Evolutionary conservation across 75 land plant genomes (phyloP), one percentile per base, ranked within the genome.

Genomic region (Sequoiadendron giganteum): DNA sequence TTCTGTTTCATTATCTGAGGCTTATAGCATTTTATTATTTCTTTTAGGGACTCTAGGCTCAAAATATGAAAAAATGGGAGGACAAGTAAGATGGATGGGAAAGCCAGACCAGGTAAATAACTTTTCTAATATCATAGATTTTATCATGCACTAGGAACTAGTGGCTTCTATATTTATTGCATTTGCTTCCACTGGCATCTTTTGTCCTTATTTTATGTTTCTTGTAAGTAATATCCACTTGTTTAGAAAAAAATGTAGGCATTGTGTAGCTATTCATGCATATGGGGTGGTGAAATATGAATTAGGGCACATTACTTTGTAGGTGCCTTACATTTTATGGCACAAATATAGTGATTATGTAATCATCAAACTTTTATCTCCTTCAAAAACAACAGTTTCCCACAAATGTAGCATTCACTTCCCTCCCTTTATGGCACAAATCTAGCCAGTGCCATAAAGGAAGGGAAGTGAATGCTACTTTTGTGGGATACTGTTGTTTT

Each of bases 41-140:
- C 28, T 56, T 18, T 52, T 86, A 96, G 98, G 98, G 40, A 91
- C 96, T 28, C 73, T 96, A 80, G 98, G 93, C 39, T 90, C 90
- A 45, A 95, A 95, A 86, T 96, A 95, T 89, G 95, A 94, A 85
- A 88, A 95, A 85, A 92, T 95, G 65, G 98, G 98, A 15, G 96
- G 98, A 68, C 90, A 95, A 91, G 98, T 96, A 68, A 92, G 92
- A 91, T 96, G 96, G 95, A 96, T 96, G 98, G 98, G 98, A 70
- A 96, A 96, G 86, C 98, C 96, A 70, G 94, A 92, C 86, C 90
- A 93, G 92, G 96, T 95, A 85, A 77, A 30, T 85, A 13, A 34
- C 10, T 19, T 10, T 30, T 43, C 48, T 25, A 43, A 25, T 79
- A 25, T 42, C 7, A 81, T 43, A 15, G 19, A 8, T 21, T 21